Evolutionary conservation across 2,329 filamentous ascomycete genomes (phyloP).

Genomic region (Neodidymelliopsis sp.): DNA sequence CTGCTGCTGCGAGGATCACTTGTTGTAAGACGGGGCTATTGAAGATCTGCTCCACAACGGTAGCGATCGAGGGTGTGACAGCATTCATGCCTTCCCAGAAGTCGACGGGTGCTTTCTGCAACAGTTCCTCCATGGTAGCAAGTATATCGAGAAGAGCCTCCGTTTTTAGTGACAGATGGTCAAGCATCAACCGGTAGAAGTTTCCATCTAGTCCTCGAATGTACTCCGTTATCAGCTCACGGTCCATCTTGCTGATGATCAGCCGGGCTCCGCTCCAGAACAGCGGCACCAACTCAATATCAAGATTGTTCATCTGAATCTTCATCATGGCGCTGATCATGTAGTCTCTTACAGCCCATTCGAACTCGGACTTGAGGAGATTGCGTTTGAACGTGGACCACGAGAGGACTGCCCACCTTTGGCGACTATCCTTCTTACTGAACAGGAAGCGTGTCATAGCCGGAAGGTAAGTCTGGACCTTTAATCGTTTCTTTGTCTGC

Average conservation of each 20-base stretch:
- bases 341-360: slow-evolving; percentile 82
- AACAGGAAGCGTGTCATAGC: slow-evolving; percentile 88
- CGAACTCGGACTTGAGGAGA: slow-evolving; percentile 77
- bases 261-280: slow-evolving; percentile 82
- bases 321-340: slow-evolving; percentile 71
- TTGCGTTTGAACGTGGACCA: slow-evolving; percentile 72
- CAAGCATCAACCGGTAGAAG: slow-evolving; percentile 64
- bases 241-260: slow-evolving; percentile 76
- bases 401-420: slow-evolving; percentile 71
- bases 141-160: slow-evolving; percentile 72
- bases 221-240: slow-evolving; percentile 77
- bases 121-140: slow-evolving; percentile 71
- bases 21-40: slow-evolving; percentile 70
- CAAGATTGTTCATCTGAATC: slow-evolving; percentile 64
- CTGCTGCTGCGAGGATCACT: slow-evolving; percentile 61
- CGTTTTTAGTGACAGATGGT: slow-evolving; percentile 65
- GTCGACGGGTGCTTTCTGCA: slow-evolving; percentile 77
- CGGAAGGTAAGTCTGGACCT: slow-evolving; percentile 77
- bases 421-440: slow-evolving; percentile 69
- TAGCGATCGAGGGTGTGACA: slow-evolving; percentile 78
- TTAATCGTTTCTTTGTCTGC: slow-evolving; percentile 79
- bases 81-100: slow-evolving; percentile 91
- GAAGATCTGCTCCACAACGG: slow-evolving; percentile 85
- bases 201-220: slow-evolving; percentile 81
- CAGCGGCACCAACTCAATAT: slow-evolving; percentile 65